phyloP scores from a whole-genome alignment of 2,329 filamentous ascomycete genomes.

The Arthrobotrys sphaeroides region DNA sequence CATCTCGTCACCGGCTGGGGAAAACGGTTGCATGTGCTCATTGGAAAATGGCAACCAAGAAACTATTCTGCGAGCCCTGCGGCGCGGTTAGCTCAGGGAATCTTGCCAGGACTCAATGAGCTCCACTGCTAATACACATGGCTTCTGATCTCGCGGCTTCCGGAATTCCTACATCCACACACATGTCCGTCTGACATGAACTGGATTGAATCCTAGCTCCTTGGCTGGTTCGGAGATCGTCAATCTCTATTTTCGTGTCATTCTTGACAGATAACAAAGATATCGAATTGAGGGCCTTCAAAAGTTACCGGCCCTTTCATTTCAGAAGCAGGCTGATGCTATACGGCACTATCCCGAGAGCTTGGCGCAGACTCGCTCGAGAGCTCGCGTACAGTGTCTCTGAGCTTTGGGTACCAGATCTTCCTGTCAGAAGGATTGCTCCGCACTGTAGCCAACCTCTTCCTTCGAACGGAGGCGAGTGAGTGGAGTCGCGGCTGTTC shows the following conservation, averaged over 20 bases:
- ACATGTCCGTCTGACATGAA: slow-evolving; percentile 26
- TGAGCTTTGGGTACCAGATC: neutral
- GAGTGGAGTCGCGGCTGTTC: slow-evolving; percentile 25
- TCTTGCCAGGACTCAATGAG: slow-evolving; percentile 35
- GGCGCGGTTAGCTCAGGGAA: slow-evolving; percentile 34
- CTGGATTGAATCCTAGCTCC: neutral
- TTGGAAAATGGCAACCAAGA: slow-evolving; percentile 16
- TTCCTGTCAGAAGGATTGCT: neutral
- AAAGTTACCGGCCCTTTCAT: no score
- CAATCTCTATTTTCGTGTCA: slow-evolving; percentile 24
- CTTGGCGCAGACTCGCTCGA: neutral
- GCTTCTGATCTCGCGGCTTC: slow-evolving; percentile 11
- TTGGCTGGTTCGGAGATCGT: slow-evolving; percentile 10
- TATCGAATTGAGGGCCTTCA: neutral
- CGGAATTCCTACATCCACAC: no score
- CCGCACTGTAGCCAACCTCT: neutral
- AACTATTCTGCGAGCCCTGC: neutral
- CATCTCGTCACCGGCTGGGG: slow-evolving; percentile 2
- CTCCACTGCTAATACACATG: slow-evolving; percentile 19
- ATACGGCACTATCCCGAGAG: neutral
- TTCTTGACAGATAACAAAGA: neutral
- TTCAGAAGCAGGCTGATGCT: neutral
- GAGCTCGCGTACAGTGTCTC: no score
- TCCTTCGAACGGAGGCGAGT: neutral
- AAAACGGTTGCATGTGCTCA: slow-evolving; percentile 49